phyloP scores from a whole-genome alignment of 768 basidiomycete genomes.

The Lactarius hatsudake region DNA sequence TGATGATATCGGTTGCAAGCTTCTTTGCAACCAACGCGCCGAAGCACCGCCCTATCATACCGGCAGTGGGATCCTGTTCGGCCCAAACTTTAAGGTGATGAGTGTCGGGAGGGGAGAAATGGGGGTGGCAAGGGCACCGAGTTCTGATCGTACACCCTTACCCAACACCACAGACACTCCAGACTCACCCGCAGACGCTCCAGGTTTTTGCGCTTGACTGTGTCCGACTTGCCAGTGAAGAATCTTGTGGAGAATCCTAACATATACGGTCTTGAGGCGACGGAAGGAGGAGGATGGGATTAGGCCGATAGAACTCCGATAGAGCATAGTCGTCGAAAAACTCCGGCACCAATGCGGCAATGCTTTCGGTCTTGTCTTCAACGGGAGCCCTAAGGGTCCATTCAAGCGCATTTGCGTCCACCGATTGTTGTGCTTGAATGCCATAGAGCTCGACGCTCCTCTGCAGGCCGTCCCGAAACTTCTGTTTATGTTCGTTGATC shows the following conservation, averaged over 20 bases:
- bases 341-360: background rate
- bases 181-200: background rate
- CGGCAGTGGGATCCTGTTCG: background rate
- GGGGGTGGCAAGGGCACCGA: background rate
- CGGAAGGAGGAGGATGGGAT: too few relatives aligned
- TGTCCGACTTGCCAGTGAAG: too few relatives aligned
- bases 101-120: background rate
- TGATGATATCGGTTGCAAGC: background rate
- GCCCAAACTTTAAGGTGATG: background rate
- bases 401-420: background rate
- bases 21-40: background rate
- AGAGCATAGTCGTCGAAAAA: background rate
- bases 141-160: background rate
- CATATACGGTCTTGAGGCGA: too few relatives aligned
- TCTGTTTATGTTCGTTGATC: background rate
- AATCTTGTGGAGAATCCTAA: background rate
- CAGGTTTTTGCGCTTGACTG: background rate
- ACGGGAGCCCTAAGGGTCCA: background rate
- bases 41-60: background rate
- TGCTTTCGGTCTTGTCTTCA: background rate
- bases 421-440: background rate
- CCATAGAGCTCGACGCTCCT: background rate
- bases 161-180: background rate
- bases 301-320: too few relatives aligned
- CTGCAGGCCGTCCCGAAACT: background rate